Evolutionary conservation across 257 asterid genomes (phyloP).

Genomic region (Linderniella brevidens): DNA sequence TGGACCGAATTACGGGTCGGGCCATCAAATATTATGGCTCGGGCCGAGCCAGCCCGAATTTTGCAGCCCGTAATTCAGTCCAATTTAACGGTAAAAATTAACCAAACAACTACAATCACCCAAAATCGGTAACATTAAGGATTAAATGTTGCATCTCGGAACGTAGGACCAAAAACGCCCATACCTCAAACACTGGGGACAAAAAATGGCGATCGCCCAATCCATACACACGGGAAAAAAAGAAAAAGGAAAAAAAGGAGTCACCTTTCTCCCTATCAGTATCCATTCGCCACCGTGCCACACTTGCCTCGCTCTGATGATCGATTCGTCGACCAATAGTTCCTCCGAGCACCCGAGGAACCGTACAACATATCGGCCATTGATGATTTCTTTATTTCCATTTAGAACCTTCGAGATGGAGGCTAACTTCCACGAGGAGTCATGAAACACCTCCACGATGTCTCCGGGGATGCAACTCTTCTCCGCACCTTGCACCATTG

Average conservation of each 20-base stretch:
- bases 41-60: too few relatives aligned
- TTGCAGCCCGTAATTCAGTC: too few relatives aligned
- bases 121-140: too few relatives aligned
- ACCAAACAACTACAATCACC: too few relatives aligned
- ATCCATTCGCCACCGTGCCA: constrained; percentile 60
- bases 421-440: constrained; percentile 51
- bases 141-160: too few relatives aligned
- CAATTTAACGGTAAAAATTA: too few relatives aligned
- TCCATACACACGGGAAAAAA: too few relatives aligned
- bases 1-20: too few relatives aligned
- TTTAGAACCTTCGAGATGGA: constrained; percentile 26
- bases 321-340: constrained; percentile 25
- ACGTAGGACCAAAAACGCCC: too few relatives aligned
- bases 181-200: too few relatives aligned
- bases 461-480: constrained; percentile 30
- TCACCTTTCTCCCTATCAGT: constrained; percentile 36
- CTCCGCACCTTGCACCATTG: constrained; percentile 17
- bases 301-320: constrained; percentile 35
- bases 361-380: constrained; percentile 13
- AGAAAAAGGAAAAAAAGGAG: constrained; percentile 2
- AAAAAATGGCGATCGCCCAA: too few relatives aligned
- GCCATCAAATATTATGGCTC: too few relatives aligned
- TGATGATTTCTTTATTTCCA: constrained; percentile 14
- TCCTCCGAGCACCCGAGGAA: constrained; percentile 43
- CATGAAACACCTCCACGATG: constrained; percentile 56